Percentiles rank a stretch among this genome's conserved stretches.
phyloP scores from a whole-genome alignment of 2,329 filamentous ascomycete genomes.

The Clathrospora elynae region DNA sequence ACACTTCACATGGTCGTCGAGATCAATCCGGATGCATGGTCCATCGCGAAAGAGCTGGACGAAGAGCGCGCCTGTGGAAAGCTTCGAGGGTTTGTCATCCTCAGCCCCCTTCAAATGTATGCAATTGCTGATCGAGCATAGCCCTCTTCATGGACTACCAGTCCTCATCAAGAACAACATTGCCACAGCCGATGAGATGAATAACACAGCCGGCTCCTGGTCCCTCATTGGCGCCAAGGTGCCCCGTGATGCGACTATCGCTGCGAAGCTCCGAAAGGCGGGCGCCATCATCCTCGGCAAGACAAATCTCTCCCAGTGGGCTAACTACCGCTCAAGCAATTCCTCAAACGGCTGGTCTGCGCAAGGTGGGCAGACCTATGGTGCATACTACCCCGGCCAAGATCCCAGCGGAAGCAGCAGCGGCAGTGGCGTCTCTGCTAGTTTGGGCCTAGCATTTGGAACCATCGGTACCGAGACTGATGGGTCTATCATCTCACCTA shows the following conservation, averaged over 20 bases:
- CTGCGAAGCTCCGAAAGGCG: slow-evolving; percentile 62
- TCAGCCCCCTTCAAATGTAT: background rate
- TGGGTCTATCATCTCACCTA: slow-evolving; percentile 67
- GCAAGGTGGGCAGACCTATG: slow-evolving; percentile 65
- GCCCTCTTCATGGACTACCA: slow-evolving; percentile 67
- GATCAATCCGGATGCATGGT: slow-evolving; percentile 60
- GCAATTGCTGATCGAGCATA: slow-evolving; percentile 20
- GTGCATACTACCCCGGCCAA: slow-evolving; percentile 65
- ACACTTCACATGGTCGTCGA: slow-evolving; percentile 60
- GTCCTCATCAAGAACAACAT: slow-evolving; percentile 72
- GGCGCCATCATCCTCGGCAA: slow-evolving; percentile 71
- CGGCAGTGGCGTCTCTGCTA: slow-evolving; percentile 65
- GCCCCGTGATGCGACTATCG: slow-evolving; percentile 63
- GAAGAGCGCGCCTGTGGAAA: slow-evolving; percentile 55
- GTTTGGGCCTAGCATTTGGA: slow-evolving; percentile 64
- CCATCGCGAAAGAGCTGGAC: slow-evolving; percentile 57
- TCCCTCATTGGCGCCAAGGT: slow-evolving; percentile 65
- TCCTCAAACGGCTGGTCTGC: slow-evolving; percentile 68
- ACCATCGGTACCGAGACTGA: slow-evolving; percentile 66
- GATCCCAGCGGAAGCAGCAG: slow-evolving; percentile 56
- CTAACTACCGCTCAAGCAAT: slow-evolving; percentile 64
- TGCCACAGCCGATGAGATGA: slow-evolving; percentile 65
- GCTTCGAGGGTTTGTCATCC: slow-evolving; percentile 49
- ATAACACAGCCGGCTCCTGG: slow-evolving; percentile 68
- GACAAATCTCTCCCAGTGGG: slow-evolving; percentile 68